Evolutionary conservation across 2,329 filamentous ascomycete genomes (phyloP).

Genomic region (Cordyceps militaris): DNA sequence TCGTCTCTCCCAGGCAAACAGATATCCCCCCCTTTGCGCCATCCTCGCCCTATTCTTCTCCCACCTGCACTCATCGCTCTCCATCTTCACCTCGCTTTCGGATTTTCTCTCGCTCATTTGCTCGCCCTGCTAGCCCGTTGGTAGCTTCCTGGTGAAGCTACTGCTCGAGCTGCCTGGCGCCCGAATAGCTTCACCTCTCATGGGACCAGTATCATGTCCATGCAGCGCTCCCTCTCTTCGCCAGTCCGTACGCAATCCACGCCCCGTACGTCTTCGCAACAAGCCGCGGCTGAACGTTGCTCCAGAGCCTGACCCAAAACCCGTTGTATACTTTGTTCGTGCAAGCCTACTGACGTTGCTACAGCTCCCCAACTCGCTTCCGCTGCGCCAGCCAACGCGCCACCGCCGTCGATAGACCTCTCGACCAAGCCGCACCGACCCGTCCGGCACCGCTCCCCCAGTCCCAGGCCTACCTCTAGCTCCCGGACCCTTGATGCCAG

Average conservation of each 20-base stretch:
- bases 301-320: neutral
- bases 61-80: neutral
- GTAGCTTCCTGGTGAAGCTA: slow-evolving; percentile 21
- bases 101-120: neutral
- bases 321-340: neutral
- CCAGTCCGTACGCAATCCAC: slow-evolving; percentile 51
- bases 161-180: slow-evolving; percentile 28
- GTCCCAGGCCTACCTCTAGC: neutral
- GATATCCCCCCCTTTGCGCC: neutral
- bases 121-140: slow-evolving; percentile 12
- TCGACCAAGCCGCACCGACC: neutral
- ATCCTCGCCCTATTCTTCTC: neutral
- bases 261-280: slow-evolving; percentile 47
- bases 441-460: neutral
- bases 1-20: slow-evolving; percentile 3
- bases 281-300: no score
- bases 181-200: slow-evolving; percentile 24
- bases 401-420: neutral
- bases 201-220: slow-evolving; percentile 52
- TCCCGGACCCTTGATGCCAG: neutral
- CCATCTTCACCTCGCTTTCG: neutral
- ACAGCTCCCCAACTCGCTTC: neutral
- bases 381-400: neutral
- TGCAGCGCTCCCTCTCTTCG: slow-evolving; percentile 57
- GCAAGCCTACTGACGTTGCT: neutral